Evolutionary conservation across 257 asterid species (phyloP).

Genomic region (Echites panduratus): DNA sequence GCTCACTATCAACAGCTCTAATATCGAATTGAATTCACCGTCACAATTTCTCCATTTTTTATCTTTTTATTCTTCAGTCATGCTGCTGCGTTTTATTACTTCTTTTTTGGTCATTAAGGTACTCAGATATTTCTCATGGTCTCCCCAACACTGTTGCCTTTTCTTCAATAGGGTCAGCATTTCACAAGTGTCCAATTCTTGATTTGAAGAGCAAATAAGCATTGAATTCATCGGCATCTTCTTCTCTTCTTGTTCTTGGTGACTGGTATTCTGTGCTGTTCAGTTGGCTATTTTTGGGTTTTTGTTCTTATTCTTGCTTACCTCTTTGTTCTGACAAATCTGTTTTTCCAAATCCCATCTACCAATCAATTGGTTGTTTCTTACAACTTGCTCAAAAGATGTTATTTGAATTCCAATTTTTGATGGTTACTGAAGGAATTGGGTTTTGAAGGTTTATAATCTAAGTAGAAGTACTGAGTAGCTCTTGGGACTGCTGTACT

Average conservation of each 20-base stretch:
- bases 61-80: constrained; percentile 16
- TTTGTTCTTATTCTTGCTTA: constrained; percentile 20
- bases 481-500: constrained; percentile 1
- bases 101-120: constrained; percentile 35
- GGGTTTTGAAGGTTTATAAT: not conserved
- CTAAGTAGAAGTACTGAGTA: constrained; percentile 15
- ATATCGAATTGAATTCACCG: constrained; percentile 32
- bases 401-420: constrained; percentile 2
- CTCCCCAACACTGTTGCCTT: constrained; percentile 29
- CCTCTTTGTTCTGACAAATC: constrained; percentile 29
- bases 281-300: constrained; percentile 23
- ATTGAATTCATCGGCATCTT: constrained; percentile 27
- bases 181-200: constrained; percentile 35
- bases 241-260: constrained; percentile 25
- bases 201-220: constrained; percentile 31
- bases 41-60: constrained; percentile 27
- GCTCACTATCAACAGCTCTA: constrained; percentile 27
- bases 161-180: constrained; percentile 36
- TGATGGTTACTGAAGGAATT: not conserved
- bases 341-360: constrained; percentile 22
- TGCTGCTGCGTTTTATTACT: constrained; percentile 29
- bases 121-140: constrained; percentile 60
- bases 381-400: not conserved
- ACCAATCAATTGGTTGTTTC: constrained; percentile 18
- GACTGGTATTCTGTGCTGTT: constrained; percentile 16